Evolutionary conservation across 2,329 filamentous ascomycete species (phyloP).

Genomic region (Diaporthe sp.): DNA sequence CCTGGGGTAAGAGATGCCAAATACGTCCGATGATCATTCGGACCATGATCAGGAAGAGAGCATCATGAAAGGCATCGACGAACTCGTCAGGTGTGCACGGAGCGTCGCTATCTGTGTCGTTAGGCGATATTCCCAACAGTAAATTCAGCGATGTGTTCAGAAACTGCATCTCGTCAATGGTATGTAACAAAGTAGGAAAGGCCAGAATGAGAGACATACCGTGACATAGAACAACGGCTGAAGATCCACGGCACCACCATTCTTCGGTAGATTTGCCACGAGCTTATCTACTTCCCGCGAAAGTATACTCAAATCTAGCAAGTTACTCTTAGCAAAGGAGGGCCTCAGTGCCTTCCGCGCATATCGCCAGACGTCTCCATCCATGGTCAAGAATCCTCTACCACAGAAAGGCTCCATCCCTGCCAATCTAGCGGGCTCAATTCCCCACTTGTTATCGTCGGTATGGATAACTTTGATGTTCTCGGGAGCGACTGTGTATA

Average conservation of each 20-base stretch:
- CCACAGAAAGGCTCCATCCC: not conserved
- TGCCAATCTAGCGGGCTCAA: not conserved
- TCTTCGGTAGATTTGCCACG: not conserved
- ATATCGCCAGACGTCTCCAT: conserved; percentile 5
- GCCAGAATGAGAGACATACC: not conserved
- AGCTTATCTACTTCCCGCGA: not conserved
- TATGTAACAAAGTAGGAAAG: not conserved
- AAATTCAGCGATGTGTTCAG: not conserved
- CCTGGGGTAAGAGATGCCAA: not conserved
- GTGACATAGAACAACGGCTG: not conserved
- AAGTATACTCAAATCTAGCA: not conserved
- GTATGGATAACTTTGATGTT: not conserved
- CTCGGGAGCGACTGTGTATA: conserved; percentile 2
- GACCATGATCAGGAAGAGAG: not conserved
- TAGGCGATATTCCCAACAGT: not conserved
- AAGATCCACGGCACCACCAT: not conserved
- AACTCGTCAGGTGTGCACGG: not conserved
- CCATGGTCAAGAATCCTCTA: conserved; percentile 1
- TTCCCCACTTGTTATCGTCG: not conserved
- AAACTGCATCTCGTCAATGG: not conserved
- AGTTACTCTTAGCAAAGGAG: not conserved
- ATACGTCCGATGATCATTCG: not conserved
- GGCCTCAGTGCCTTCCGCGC: not conserved
- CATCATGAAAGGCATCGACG: conserved; percentile 1
- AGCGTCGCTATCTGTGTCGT: not conserved